Conservation (phyloP, 805 yeast genomes). For the Cyberlindnera xishuangbannaensis region DNA sequence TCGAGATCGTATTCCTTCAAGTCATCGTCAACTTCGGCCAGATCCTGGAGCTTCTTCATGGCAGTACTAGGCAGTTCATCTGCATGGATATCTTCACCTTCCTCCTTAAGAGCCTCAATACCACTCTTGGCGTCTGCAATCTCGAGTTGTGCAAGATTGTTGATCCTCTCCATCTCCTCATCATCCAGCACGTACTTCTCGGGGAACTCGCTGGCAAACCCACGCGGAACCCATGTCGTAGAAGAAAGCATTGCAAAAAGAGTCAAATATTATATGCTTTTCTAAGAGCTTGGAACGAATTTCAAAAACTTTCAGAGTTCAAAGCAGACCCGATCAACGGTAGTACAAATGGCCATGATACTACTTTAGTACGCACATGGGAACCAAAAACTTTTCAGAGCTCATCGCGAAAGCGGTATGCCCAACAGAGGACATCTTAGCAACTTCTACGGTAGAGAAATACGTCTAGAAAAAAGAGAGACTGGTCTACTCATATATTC, state of each 20-base stretch:
- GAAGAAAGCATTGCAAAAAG: constrained; percentile 72
- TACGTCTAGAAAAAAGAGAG: too few species aligned
- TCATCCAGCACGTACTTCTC: constrained; percentile 84
- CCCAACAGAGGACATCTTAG: too few species aligned
- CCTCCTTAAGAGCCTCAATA: constrained; percentile 40
- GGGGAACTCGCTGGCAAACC: constrained; percentile 90
- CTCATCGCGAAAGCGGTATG: too few species aligned
- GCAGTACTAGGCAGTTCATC: constrained; percentile 25
- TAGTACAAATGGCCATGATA: too few species aligned
- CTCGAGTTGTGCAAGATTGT: constrained; percentile 77
- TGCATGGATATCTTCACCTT: constrained; percentile 14
- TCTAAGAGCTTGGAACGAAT: background rate
- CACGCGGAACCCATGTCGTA: constrained; percentile 93
- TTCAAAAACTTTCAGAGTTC: constrained; percentile 4
- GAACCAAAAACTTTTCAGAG: too few species aligned
- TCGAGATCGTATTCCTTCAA: constrained; percentile 85
- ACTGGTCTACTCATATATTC: too few species aligned
- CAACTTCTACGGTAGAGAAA: too few species aligned
- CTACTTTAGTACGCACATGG: too few species aligned
- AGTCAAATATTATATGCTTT: background rate
- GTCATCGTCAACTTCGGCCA: constrained; percentile 71
- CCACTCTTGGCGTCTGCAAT: constrained; percentile 70
- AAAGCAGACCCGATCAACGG: too few species aligned
- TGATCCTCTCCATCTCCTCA: constrained; percentile 87
- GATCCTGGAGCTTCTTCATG: constrained; percentile 27